Conservation (phyloP, 2,329 filamentous ascomycete genomes). For the Lachnellula occidentalis region DNA sequence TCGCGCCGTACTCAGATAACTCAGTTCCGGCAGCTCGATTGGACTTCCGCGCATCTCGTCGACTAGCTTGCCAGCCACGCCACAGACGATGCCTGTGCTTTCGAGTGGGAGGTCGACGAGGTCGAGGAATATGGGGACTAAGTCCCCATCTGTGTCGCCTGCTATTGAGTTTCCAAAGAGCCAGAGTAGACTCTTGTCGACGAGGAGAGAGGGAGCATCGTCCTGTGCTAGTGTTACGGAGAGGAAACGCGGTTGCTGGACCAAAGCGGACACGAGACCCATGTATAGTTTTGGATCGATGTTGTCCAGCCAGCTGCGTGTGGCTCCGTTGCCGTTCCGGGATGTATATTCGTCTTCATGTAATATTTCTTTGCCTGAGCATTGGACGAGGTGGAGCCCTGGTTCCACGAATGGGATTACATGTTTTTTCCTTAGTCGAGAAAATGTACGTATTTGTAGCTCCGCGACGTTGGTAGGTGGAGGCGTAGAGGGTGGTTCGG, state of each 20-base stretch:
- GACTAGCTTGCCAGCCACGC: conserved; percentile 78
- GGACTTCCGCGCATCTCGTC: conserved; percentile 45
- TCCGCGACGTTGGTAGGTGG: conserved; percentile 74
- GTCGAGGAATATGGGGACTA: conserved; percentile 85
- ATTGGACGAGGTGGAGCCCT: conserved; percentile 70
- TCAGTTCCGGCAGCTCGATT: conserved; percentile 60
- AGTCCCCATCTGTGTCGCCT: conserved; percentile 64
- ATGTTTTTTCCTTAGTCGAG: conserved; percentile 69
- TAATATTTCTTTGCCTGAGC: conserved; percentile 55
- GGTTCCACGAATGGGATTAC: conserved; percentile 68
- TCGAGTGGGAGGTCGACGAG: conserved; percentile 75
- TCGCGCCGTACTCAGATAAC: conserved; percentile 81
- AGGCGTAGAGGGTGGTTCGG: conserved; percentile 59
- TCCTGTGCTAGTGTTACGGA: conserved; percentile 68
- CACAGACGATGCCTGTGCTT: conserved; percentile 91
- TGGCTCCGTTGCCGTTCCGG: conserved; percentile 22
- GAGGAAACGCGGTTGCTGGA: conserved; percentile 61
- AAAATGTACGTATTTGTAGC: conserved; percentile 77
- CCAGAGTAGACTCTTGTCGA: conserved; percentile 62
- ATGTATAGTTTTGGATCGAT: conserved; percentile 60
- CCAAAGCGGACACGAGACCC: conserved; percentile 55
- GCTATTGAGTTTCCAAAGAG: conserved; percentile 70
- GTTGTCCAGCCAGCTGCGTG: conserved; percentile 48
- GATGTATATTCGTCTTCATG: conserved; percentile 32
- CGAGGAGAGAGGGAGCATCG: conserved; percentile 66